phyloP scores from a whole-genome alignment of 495 filamentous ascomycete genomes.

The Penicillium soppii region DNA sequence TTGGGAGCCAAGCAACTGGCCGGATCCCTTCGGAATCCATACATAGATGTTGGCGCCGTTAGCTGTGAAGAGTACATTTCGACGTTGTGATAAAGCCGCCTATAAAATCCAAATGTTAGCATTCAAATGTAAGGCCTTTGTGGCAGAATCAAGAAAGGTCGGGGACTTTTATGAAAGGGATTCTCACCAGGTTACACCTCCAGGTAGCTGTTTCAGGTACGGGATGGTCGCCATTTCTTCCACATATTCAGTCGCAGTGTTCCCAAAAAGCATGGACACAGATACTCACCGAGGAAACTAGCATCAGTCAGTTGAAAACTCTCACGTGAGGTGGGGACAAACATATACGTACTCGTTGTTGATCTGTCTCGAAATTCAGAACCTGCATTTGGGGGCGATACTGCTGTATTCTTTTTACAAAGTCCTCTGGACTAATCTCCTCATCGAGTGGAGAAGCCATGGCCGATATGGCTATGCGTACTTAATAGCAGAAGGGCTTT shows the following conservation, averaged over 20 bases:
- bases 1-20: slow-evolving; percentile 57
- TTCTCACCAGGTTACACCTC: slow-evolving; percentile 54
- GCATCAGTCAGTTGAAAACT: slow-evolving; percentile 10
- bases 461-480: slow-evolving; percentile 11
- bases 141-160: background rate
- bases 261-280: background rate
- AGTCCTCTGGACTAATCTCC: slow-evolving; percentile 1
- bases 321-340: slow-evolving; percentile 12
- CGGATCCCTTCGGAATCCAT: slow-evolving; percentile 66
- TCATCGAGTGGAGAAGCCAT: slow-evolving; percentile 22
- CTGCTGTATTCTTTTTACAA: background rate
- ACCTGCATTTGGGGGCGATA: slow-evolving; percentile 15
- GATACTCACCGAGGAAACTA: slow-evolving; percentile 24
- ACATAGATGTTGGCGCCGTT: slow-evolving; percentile 69
- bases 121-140: background rate
- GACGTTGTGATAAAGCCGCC: slow-evolving; percentile 56
- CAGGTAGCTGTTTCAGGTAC: slow-evolving; percentile 38
- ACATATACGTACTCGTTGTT: slow-evolving; percentile 35
- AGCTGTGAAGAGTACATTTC: slow-evolving; percentile 78
- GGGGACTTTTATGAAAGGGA: background rate
- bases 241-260: slow-evolving; percentile 7
- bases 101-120: slow-evolving; percentile 14
- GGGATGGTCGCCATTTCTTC: slow-evolving; percentile 29
- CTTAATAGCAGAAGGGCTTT: background rate
- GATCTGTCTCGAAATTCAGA: slow-evolving; percentile 37